Evolutionary conservation across 345 rosid genomes (phyloP).

Genomic region (Cardamine resedifolia): DNA sequence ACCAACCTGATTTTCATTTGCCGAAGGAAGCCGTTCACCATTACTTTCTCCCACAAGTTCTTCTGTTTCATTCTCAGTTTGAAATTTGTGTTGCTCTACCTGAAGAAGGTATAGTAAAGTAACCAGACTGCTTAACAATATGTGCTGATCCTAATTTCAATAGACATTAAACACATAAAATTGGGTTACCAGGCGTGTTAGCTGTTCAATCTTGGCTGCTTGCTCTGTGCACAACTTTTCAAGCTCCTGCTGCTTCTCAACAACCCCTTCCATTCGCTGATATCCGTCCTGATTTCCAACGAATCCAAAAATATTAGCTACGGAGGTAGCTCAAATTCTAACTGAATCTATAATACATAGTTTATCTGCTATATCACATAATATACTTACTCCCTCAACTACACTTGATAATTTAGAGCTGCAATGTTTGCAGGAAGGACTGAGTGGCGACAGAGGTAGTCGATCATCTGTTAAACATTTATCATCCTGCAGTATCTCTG

Average conservation of each 20-base stretch:
- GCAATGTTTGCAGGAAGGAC: conserved; percentile 64
- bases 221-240: conserved; percentile 69
- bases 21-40: conserved; percentile 24
- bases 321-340: neutral
- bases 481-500: conserved; percentile 47
- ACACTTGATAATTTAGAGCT: conserved; percentile 24
- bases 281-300: conserved; percentile 45
- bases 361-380: conserved; percentile 35
- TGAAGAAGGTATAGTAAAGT: conserved; percentile 33
- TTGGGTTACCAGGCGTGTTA: conserved; percentile 53
- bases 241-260: conserved; percentile 57
- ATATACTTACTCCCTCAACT: conserved; percentile 54
- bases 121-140: conserved; percentile 23
- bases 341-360: conserved; percentile 7
- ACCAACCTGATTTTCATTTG: conserved; percentile 43
- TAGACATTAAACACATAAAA: conserved; percentile 9
- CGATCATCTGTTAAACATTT: conserved; percentile 33
- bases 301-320: conserved; percentile 20
- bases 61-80: conserved; percentile 41
- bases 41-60: conserved; percentile 34
- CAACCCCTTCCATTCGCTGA: conserved; percentile 39
- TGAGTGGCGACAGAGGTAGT: conserved; percentile 42
- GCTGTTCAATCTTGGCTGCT: conserved; percentile 74
- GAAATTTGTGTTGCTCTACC: conserved; percentile 59
- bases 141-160: conserved; percentile 2